Base-by-base conservation (phyloP, 1,139 yeast genomes). In the Meyerozyma carpophila region DNA sequence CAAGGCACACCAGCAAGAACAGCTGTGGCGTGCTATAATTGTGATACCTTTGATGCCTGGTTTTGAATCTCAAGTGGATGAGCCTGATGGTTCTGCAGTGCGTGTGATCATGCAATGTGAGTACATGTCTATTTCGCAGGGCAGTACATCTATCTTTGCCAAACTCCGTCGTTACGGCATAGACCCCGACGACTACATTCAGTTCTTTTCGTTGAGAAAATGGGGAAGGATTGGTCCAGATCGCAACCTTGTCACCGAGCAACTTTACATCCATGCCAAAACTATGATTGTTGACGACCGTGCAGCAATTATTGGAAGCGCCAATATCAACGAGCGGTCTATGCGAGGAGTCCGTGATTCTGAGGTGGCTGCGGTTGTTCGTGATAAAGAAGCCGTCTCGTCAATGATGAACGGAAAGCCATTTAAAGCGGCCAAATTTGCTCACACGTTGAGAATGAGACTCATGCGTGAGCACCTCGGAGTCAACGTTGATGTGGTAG, bases 41-140 rank as follows among this genome's bases (percentile, higher is more conserved):
- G 77, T 93, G 5, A 89, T 94, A 48, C 99, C 99, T 3, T 71
- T 94, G 53, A 89, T 93, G 95, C 99, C 99, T 1, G 99, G 98
- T 0, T 94, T 94, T 61, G 95, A 88, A 57, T 84, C 96, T 14
- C 89, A 90, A 53, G 95, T 94, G 31, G 98, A 93, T 61, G 81
- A 87, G 51, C 87, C 95, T 6, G 97, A 90, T 53, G 98, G 97
- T 5, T 85, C 96, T 0, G 81, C 96, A 20, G 93, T 94, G 6
- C 79, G 99, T 55, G 86, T 93, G 29, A 94, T 94, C 54, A 91
- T 93, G 95, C 95, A 91, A 66, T 90, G 98, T 59, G 98, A 94
- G 64, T 94, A 81, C 62, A 82, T 87, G 81, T 84, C 96, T 2
- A 94, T 94, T 38, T 88, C 96, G 1, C 79, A 96, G 59, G 98